Percentiles rank a stretch among this genome's conserved stretches.
Evolutionary conservation across 1,139 yeast genomes (phyloP).

Genomic region (Taiozyma sp.): DNA sequence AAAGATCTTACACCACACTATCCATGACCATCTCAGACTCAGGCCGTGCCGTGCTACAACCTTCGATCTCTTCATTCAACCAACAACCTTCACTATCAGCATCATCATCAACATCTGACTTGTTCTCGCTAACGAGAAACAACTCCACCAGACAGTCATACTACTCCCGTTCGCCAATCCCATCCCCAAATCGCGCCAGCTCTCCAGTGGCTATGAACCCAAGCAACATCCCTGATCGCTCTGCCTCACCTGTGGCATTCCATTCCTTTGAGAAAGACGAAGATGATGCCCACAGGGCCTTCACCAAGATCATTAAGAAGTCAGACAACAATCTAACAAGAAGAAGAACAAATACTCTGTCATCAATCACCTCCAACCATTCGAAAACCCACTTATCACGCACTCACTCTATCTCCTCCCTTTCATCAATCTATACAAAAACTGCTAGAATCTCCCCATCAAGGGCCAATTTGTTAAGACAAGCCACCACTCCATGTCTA

Average conservation of each 20-base stretch:
- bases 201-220: slow-evolving; percentile 9
- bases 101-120: slow-evolving; percentile 21
- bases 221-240: slow-evolving; percentile 3
- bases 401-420: slow-evolving; percentile 19
- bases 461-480: slow-evolving; percentile 14
- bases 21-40: slow-evolving; percentile 23
- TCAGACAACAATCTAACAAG: slow-evolving; percentile 1
- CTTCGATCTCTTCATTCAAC: slow-evolving; percentile 4
- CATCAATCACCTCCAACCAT: slow-evolving; percentile 14
- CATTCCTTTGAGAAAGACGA: slow-evolving; percentile 11
- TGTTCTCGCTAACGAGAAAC: slow-evolving; percentile 11
- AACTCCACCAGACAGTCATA: slow-evolving; percentile 10
- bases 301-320: slow-evolving; percentile 17
- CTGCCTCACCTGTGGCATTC: slow-evolving; percentile 2
- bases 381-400: slow-evolving; percentile 9
- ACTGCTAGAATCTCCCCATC: slow-evolving; percentile 18
- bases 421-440: slow-evolving; percentile 13
- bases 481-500: slow-evolving; percentile 14
- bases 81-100: slow-evolving; percentile 10
- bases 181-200: slow-evolving; percentile 16
- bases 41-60: slow-evolving; percentile 24
- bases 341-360: slow-evolving; percentile 22
- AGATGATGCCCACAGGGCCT: slow-evolving; percentile 23
- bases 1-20: slow-evolving; percentile 18
- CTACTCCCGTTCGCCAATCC: slow-evolving; percentile 13